phyloP scores from a whole-genome alignment of 2,329 filamentous ascomycete genomes.

The Alternaria triticimaculans region DNA sequence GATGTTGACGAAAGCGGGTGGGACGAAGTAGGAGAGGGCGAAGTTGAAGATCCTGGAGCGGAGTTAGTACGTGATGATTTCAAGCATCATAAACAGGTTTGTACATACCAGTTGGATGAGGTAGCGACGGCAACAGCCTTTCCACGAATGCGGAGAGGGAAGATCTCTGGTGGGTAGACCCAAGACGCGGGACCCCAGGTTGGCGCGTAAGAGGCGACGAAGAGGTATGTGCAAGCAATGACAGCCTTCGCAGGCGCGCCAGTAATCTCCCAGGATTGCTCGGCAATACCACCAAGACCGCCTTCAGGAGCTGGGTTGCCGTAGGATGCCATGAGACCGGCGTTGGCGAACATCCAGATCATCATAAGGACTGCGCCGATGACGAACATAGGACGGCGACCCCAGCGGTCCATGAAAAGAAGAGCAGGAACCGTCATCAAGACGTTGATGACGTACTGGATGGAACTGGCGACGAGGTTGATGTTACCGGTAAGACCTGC shows the following conservation, averaged over 20 bases:
- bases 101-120: constrained; percentile 59
- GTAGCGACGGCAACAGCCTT: constrained; percentile 69
- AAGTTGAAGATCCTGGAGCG: constrained; percentile 59
- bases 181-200: constrained; percentile 67
- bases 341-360: constrained; percentile 68
- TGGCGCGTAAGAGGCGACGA: constrained; percentile 72
- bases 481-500: constrained; percentile 67
- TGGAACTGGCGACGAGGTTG: constrained; percentile 69
- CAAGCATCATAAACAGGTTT: background rate
- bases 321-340: constrained; percentile 66
- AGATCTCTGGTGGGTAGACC: constrained; percentile 68
- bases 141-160: constrained; percentile 66
- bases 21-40: constrained; percentile 62
- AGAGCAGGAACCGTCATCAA: constrained; percentile 78
- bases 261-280: constrained; percentile 50
- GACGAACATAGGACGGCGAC: constrained; percentile 72
- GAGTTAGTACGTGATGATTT: background rate
- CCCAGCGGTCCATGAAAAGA: constrained; percentile 76
- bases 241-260: constrained; percentile 57
- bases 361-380: constrained; percentile 70
- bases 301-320: constrained; percentile 54
- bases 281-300: constrained; percentile 51
- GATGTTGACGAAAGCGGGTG: constrained; percentile 65
- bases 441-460: constrained; percentile 82
- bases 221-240: constrained; percentile 74